Evolutionary conservation across 805 yeast genomes (phyloP), one percentile per base, ranked within the genome.

Genomic region (Suhomyces sp.): DNA sequence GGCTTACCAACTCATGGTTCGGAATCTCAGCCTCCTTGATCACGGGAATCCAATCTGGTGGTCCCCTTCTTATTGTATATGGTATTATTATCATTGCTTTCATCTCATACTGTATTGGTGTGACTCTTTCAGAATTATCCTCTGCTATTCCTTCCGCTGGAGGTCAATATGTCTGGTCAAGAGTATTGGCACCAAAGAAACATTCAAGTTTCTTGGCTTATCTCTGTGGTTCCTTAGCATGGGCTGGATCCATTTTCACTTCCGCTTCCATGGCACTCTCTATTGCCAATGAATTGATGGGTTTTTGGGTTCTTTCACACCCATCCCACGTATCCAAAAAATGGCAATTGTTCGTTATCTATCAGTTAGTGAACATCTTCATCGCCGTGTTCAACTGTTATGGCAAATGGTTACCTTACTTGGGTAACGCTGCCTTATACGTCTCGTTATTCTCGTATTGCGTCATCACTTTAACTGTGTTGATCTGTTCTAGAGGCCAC

Each of bases 191-290:
- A 12, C 71, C 71, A 2, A 48, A 56, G 31, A 62, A 56, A 41
- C 53, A 63, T 48, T 55, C 68, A 9, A 44, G 60, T 9, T 62
- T 66, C 36, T 54, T 57, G 44, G 67, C 70, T 5, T 66, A 62
- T 44, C 44, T 62, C 34, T 62, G 68, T 39, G 72, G 71, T 4
- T 51, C 65, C 3, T 53, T 66, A 37, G 63, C 67, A 1, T 66
- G 68, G 68, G 67, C 65, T n/a, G 71, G 72, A 15, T 52, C 70
- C 6, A 43, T 66, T 31, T 66, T 66, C 51, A 65, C 70, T 17
- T 47, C 56, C 38, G 68, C 70, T 5, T 63, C 69, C 17, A 58
- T 65, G 61, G 63, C 68, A 12, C 43, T 61, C 28, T 49, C 63
- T 16, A 50, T 66, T 20, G 63, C 70, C 21, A 52, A 47, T 33